Evolutionary conservation across 768 basidiomycete genomes (phyloP).

Genomic region (Leccinum boreale): DNA sequence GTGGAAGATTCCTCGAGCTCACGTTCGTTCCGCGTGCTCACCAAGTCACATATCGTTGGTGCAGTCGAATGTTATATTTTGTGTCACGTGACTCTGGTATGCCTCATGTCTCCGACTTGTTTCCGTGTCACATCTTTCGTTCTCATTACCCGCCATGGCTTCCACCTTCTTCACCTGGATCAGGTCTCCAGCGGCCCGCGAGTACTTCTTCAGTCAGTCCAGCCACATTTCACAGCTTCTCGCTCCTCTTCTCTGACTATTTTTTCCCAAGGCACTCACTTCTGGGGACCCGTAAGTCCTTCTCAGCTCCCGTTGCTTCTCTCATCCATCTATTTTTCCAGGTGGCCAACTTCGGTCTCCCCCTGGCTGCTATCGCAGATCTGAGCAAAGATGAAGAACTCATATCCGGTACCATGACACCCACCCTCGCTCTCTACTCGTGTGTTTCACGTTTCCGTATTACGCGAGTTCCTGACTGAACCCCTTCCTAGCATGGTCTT

Average conservation of each 20-base stretch:
- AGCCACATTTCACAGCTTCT: background rate
- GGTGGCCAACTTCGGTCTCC: conserved; percentile 99
- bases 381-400: conserved; percentile 91
- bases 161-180: conserved; percentile 87
- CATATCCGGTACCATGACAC: conserved; percentile 97
- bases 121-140: background rate
- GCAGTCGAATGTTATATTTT: background rate
- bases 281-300: conserved; percentile 90
- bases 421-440: conserved; percentile 89
- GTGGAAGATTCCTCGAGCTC: background rate
- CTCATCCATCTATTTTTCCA: conserved; percentile 30
- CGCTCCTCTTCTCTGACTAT: conserved; percentile 15
- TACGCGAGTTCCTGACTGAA: conserved; percentile 9
- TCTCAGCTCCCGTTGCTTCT: background rate
- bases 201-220: conserved; percentile 92
- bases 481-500: conserved; percentile 60
- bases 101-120: background rate
- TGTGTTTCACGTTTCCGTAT: conserved; percentile 43
- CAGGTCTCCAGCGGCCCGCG: conserved; percentile 84
- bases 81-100: conserved; percentile 13
- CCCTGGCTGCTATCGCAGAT: conserved; percentile 89
- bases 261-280: conserved; percentile 75
- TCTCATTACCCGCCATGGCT: conserved; percentile 49
- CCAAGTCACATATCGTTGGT: background rate
- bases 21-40: background rate